Evolutionary conservation across 805 yeast species (phyloP), one percentile per base, ranked within the genome.

Genomic region (Starmerella gropengiesseri): DNA sequence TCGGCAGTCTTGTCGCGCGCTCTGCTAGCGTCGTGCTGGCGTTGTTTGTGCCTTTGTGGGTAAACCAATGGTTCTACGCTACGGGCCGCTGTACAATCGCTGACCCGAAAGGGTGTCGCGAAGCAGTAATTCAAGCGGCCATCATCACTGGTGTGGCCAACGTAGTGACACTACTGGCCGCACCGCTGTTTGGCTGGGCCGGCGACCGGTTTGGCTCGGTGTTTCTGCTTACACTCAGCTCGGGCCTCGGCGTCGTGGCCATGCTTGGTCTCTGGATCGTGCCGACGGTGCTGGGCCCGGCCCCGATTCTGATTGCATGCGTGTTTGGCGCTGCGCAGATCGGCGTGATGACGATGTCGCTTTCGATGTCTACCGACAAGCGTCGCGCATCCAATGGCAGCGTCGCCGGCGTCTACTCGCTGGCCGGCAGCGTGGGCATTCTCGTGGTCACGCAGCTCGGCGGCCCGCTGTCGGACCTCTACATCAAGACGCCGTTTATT

Each of bases 91-190:
- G 86, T 55, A 52, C 62, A 1, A 41, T 43, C 8, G 50, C 47
- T 18, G 54, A 52, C 33, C 49, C 49, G 23, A 41, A 63, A 53
- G 55, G 67, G 19, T 78, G 86, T 53, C 69, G 70, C 39, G 79
- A 77, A 30, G 84, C 81, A 0, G 78, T 75, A 49, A 65, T 77
- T 7, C 69, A 71, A 45, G 73, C 84, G 14, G 82, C 85, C 1
- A 76, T 80, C 32, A 60, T 80, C 23, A 72, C 81, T 0, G 89
- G 89, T 7, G 69, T 78, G n/a, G 66, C 76, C 3, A 78, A 78
- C 49, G 64, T 75, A 0, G 64, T 69, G 19, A 71, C 79, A 1
- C 61, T 80, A 19, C n/a, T 75, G 0, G 64, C 71, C 33, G 78
- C 86, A 0, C 87, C 86, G 12, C 20, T 75, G 2, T 73, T 77